Conservation (phyloP, 2,329 filamentous ascomycete genomes). For the Talaromyces atroroseus region DNA sequence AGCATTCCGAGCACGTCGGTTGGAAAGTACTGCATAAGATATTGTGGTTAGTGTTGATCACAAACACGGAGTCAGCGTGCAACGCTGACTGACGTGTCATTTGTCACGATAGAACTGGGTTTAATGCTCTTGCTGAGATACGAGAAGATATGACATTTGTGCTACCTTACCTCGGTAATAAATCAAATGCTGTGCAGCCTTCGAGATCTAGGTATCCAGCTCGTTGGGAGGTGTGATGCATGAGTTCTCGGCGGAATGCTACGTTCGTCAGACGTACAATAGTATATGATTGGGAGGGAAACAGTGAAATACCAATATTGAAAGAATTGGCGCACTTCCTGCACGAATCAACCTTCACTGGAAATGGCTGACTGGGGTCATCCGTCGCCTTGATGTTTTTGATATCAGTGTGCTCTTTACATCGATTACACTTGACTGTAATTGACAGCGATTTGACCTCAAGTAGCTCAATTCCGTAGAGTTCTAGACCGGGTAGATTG, state of each 20-base stretch:
- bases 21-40: conserved; percentile 59
- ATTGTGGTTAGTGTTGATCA: not conserved
- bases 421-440: conserved; percentile 71
- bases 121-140: not conserved
- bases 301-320: conserved; percentile 35
- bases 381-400: conserved; percentile 57
- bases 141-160: not conserved
- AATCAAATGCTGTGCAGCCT: conserved; percentile 67
- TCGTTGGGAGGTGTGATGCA: conserved; percentile 67
- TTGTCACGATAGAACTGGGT: not conserved
- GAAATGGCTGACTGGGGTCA: conserved; percentile 33
- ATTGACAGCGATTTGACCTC: conserved; percentile 63
- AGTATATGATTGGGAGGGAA: not conserved
- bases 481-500: conserved; percentile 70
- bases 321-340: conserved; percentile 51
- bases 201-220: conserved; percentile 74
- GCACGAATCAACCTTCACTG: conserved; percentile 46
- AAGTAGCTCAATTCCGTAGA: conserved; percentile 71
- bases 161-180: conserved; percentile 59
- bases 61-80: not conserved
- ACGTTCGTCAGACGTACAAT: not conserved
- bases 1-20: conserved; percentile 73
- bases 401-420: conserved; percentile 67
- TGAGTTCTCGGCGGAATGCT: conserved; percentile 61
- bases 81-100: conserved; percentile 1